Evolutionary conservation across 306 rosid species (phyloP), one percentile per base, ranked within the genome.

Genomic region (Sicyos baderoa): DNA sequence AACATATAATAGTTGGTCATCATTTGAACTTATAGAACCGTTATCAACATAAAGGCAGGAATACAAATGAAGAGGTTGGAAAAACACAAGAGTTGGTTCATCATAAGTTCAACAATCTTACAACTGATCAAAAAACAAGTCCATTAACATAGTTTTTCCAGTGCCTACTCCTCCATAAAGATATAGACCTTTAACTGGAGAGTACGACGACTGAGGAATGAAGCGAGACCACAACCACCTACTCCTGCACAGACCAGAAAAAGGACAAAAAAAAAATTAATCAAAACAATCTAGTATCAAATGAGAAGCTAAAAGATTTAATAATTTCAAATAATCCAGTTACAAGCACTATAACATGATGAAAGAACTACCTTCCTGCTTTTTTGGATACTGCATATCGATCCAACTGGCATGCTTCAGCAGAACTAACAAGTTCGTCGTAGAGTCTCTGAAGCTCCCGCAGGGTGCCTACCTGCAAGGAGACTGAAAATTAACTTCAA

Each of bases 101-200:
- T 74, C 76, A 76, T 53, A 40, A 72, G 29, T 13, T 65, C 71
- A 22, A 66, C 71, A 73, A 60, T 82, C 99, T 90, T 81, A 93
- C 99, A 93, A 80, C 65, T 93, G 99, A 75, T 93, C 25, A 35
- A 73, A 93, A 82, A 93, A 93, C 78, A 93, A 82, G 81, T 93
- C 99, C 99, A 93, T 93, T 82, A 93, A 79, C 99, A 93, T 93
- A 75, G 99, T 93, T 85, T 93, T 93, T 65, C 99, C 99, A 0
- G 99, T 93, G 65, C 99, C 99, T 51, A 93, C 99, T 67, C 99
- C 99, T 76, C 99, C 99, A 73, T 83, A 93, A 19, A 93, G 91
- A 84, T 93, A 93, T 72, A 93, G 79, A 76, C 99, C 99, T 76
- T 80, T 88, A 52, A 93, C 97, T 18, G 96, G 91, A 35, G 99